Evolutionary conservation across 306 rosid genomes (phyloP).

Genomic region (Ammopiptanthus mongolicus): DNA sequence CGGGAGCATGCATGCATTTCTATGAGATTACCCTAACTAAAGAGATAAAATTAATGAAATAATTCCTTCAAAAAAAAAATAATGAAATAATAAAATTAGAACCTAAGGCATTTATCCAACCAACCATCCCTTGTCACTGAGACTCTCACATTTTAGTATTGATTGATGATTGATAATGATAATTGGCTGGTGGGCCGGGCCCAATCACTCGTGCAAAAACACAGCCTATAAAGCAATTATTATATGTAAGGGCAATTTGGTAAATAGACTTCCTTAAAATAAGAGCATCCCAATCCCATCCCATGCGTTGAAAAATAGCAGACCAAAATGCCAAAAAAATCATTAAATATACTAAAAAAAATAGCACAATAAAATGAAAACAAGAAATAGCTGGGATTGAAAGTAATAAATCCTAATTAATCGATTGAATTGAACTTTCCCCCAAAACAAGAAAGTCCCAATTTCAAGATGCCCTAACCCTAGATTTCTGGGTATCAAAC

Average conservation of each 20-base stretch:
- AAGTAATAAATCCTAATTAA: neutral
- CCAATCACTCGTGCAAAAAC: neutral
- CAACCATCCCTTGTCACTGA: neutral
- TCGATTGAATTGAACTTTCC: slow-evolving; percentile 9
- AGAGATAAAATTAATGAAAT: neutral
- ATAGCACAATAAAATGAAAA: neutral
- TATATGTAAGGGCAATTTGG: slow-evolving; percentile 13
- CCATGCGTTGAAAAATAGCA: neutral
- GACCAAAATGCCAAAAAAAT: neutral
- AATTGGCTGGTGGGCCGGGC: neutral
- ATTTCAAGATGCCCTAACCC: slow-evolving; percentile 40
- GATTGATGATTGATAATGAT: neutral
- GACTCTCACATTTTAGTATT: neutral
- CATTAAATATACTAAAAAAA: neutral
- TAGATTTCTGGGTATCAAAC: slow-evolving; percentile 13
- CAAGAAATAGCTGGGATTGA: neutral
- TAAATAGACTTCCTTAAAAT: neutral
- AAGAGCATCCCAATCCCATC: neutral
- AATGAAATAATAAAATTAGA: neutral
- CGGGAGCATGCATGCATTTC: too few species aligned
- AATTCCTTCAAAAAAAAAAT: too few species aligned
- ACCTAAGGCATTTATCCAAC: neutral
- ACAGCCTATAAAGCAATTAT: too few species aligned
- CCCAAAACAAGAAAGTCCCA: slow-evolving; percentile 26
- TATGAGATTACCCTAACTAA: too few species aligned